phyloP scores from a whole-genome alignment of 2,329 filamentous ascomycete genomes.

The Aspergillus felis region DNA sequence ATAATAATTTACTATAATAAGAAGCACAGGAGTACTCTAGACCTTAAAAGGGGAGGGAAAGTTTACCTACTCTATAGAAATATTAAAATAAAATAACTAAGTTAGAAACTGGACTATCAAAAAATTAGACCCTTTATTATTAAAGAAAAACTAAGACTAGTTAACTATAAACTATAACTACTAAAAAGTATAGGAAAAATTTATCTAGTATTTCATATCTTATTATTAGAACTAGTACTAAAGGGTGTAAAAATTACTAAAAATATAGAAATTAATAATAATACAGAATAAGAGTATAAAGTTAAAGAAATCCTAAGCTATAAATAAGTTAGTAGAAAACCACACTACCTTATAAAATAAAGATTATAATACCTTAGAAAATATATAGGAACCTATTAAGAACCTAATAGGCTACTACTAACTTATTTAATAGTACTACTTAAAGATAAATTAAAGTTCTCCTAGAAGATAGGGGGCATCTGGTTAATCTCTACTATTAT shows the following conservation, averaged over 20 bases:
- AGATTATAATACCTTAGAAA: neutral
- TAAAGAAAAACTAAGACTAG: conserved; percentile 1
- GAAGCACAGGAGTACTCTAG: neutral
- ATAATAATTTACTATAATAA: neutral
- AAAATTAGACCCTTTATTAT: conserved; percentile 1
- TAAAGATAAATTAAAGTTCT: too few species aligned
- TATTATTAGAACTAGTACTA: neutral
- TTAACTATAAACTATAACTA: neutral
- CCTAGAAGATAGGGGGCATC: too few species aligned
- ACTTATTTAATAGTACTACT: neutral
- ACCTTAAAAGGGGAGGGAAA: neutral
- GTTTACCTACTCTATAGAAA: conserved; percentile 1
- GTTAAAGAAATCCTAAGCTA: neutral
- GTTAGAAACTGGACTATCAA: conserved; percentile 1
- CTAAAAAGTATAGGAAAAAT: neutral
- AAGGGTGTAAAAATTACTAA: neutral
- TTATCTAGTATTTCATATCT: conserved; percentile 2
- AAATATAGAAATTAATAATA: neutral
- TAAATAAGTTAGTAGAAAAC: neutral
- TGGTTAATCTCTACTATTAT: too few species aligned
- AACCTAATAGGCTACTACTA: conserved; percentile 4
- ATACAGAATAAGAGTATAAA: neutral
- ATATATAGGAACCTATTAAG: conserved; percentile 6
- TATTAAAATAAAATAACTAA: conserved; percentile 2
- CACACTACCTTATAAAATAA: conserved; percentile 1